Percentiles rank a stretch among this genome's conserved stretches.
Evolutionary conservation across 495 filamentous ascomycete species (phyloP).

Genomic region (Penicillium samsonianum): DNA sequence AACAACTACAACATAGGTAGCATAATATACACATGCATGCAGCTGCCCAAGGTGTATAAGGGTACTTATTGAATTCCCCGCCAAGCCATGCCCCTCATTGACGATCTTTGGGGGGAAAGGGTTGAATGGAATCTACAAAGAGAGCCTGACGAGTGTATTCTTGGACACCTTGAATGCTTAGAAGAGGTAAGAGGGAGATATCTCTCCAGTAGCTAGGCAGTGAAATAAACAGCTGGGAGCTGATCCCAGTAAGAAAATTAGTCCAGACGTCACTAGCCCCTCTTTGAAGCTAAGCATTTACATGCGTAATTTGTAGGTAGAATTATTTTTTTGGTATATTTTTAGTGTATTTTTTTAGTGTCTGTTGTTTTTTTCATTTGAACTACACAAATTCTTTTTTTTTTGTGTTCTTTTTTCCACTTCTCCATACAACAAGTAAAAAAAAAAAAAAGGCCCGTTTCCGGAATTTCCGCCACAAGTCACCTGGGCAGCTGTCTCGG

Average conservation of each 20-base stretch:
- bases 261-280: slow-evolving; percentile 13
- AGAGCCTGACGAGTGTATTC: neutral
- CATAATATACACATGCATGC: neutral
- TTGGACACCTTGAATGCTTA: too few relatives aligned
- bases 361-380: slow-evolving; percentile 8
- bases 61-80: neutral
- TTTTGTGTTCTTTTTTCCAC: slow-evolving; percentile 15
- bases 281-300: slow-evolving; percentile 22
- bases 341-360: slow-evolving; percentile 5
- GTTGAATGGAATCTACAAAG: neutral
- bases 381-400: slow-evolving; percentile 11
- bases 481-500: neutral
- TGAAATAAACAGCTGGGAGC: neutral
- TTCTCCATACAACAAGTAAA: slow-evolving; percentile 5
- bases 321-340: slow-evolving; percentile 1
- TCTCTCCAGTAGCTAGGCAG: too few relatives aligned
- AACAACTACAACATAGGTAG: too few relatives aligned
- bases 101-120: neutral
- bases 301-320: slow-evolving; percentile 1
- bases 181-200: too few relatives aligned
- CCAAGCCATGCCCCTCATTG: slow-evolving; percentile 5
- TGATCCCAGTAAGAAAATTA: neutral
- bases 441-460: neutral
- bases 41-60: too few relatives aligned
- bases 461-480: slow-evolving; percentile 7